Conservation (phyloP, 139 green algal species). For the Microglena sp. region DNA sequence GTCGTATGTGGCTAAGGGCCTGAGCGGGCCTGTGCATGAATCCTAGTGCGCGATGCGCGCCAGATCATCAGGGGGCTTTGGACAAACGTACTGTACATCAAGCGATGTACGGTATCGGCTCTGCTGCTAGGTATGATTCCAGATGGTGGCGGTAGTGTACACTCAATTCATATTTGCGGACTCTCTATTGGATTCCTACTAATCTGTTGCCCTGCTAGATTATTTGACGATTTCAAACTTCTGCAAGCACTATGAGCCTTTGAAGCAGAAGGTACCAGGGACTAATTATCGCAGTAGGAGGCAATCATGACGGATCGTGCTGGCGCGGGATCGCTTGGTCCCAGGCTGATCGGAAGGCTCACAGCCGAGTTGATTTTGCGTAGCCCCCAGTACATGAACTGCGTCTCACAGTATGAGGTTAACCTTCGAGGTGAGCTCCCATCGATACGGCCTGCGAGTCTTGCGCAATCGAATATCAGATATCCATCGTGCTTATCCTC, state of each 20-base stretch:
- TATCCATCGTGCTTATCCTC: too few relatives aligned
- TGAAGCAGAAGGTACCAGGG: neutral
- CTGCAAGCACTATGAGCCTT: neutral
- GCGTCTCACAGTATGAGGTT: constrained; percentile 75
- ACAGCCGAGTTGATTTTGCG: constrained; percentile 81
- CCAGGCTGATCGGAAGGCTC: constrained; percentile 58
- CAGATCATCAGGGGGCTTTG: too few relatives aligned
- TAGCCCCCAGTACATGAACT: constrained; percentile 83
- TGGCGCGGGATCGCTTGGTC: constrained; percentile 23
- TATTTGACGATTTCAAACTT: neutral
- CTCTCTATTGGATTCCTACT: neutral
- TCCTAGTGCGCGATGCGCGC: too few relatives aligned
- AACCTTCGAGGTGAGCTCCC: constrained; percentile 73
- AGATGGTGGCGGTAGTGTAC: neutral
- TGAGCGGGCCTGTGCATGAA: too few relatives aligned
- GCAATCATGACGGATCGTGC: neutral
- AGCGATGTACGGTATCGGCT: too few relatives aligned
- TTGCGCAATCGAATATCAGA: too few relatives aligned
- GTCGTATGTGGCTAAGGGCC: too few relatives aligned
- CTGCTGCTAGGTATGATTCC: too few relatives aligned
- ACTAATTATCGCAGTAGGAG: too few relatives aligned
- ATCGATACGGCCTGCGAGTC: too few relatives aligned
- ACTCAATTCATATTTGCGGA: neutral
- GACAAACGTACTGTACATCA: too few relatives aligned
- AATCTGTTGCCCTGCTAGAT: neutral